Conservation (phyloP, 108 stramenopile genomes). For the Aurantiochytrium sp. region DNA sequence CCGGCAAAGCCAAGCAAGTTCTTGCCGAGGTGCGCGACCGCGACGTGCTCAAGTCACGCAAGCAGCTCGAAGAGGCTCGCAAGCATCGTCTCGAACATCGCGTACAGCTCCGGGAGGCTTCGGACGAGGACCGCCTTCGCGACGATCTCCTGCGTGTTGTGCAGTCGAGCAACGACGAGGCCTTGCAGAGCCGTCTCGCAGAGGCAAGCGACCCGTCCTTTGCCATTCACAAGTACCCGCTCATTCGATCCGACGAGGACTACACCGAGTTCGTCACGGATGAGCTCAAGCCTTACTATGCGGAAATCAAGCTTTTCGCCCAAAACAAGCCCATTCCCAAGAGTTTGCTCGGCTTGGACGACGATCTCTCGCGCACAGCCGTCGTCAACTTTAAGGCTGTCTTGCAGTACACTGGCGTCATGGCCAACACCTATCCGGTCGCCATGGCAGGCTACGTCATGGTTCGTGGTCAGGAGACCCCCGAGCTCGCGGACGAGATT, state of each 20-base stretch:
- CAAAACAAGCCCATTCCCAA: constrained; percentile 46
- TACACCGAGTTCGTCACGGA: constrained; percentile 35
- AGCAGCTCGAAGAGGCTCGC: constrained; percentile 17
- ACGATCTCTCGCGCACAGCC: constrained; percentile 42
- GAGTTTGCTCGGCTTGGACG: constrained; percentile 45
- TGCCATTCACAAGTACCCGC: constrained; percentile 44
- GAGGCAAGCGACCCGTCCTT: constrained; percentile 35
- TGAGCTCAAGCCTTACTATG: constrained; percentile 45
- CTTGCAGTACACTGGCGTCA: constrained; percentile 58
- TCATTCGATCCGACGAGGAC: constrained; percentile 41
- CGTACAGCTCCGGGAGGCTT: neutral
- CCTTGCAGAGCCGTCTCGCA: constrained; percentile 21
- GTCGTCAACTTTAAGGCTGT: constrained; percentile 48
- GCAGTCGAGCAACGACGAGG: neutral
- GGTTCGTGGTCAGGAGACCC: constrained; percentile 49
- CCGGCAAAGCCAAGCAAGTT: constrained; percentile 37
- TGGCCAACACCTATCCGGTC: constrained; percentile 57
- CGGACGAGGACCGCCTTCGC: neutral
- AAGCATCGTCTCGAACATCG: constrained; percentile 3
- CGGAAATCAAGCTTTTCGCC: constrained; percentile 47
- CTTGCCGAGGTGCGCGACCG: constrained; percentile 18
- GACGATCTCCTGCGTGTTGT: neutral
- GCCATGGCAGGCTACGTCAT: constrained; percentile 58
- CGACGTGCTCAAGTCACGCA: neutral
- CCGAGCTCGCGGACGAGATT: constrained; percentile 54